Evolutionary conservation across 139 green algal genomes (phyloP), one percentile per base, ranked within the genome.

Genomic region (Volvox africanus): DNA sequence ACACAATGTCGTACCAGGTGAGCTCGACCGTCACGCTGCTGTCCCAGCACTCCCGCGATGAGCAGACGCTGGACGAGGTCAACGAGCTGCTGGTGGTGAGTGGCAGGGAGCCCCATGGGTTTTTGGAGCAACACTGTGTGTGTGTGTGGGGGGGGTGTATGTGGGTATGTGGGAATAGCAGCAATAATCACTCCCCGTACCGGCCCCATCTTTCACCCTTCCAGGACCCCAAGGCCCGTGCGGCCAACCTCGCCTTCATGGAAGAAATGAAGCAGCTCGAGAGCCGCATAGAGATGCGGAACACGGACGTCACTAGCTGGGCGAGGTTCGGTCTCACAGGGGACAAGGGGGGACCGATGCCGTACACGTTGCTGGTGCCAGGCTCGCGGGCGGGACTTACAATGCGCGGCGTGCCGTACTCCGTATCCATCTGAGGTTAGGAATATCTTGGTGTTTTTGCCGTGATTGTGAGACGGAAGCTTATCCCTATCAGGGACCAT

Each of bases 381-480:
- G 86, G 78, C 91, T 87, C 78, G 2, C 32, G 28, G 16, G 14
- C 85, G 0, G 91, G 91, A 24, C 78, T 93, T 0, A 93, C 91
- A 50, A 89, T 86, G 78, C 85, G 91, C 17, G 91, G 91, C 55
- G 91, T 93, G 86, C 86, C 91, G 30, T 91, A 93, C 79, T 89
- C 79, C 2, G 86, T 93, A 2, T 91, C 86, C 14, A 93, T 93
- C 91, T 93, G 81, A 73, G 65, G 11, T 55, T 55, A 14, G 44
- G 44, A 55, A 55, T 5, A 14, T 69, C 17, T 19, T 69, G 62
- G 9, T 55, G 19, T 55, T 55, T 55, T 55, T 5, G 44, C 44
- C 5, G 5, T 55, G 19, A 5, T 55, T 9, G 44, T 55, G 44
- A 5, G 44, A 55, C 44, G 5, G 44, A 55, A 9, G 9, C 9